Evolutionary conservation across 495 filamentous ascomycete genomes (phyloP), one percentile per base, ranked within the genome.

Genomic region (Alectoria sarmentosa): DNA sequence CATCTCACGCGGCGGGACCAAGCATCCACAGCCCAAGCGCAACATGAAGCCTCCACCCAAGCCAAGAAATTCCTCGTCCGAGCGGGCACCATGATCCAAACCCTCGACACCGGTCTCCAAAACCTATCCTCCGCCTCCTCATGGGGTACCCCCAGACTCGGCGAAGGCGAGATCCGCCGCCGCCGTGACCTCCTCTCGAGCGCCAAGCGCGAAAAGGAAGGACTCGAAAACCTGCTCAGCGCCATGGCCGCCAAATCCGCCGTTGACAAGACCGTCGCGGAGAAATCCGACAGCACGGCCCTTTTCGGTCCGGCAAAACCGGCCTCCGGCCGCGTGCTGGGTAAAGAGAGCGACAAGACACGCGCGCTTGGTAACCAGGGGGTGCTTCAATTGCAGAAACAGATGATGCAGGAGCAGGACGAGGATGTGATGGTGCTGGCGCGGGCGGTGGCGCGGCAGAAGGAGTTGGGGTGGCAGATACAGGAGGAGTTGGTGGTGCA

Each of bases 341-440:
- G 95, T 0, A 87, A 88, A 55, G 94, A 99, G 75, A 98, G 90
- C 49, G 90, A 91, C 64, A 80, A 82, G 64, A 98, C 94, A 55
- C 77, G 93, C 46, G 92, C 96, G 76, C 76, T 94, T 63, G 94
- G 96, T 72, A 99, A 99, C 70, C 76, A 84, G 38, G 94, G 92
- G 0, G 88, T 99, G 48, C 66, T 97, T 72, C 86, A 92, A 79
- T 73, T 98, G 71, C 92, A 97, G 74, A 77, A 82, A 65, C 85
- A 93, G 73, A 83, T 88, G 73, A 95, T 98, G 85, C 63, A 82
- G 46, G 86, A 92, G 68, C 94, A 99, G 75, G 94, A 99, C 69
- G 73, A 85, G 72, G 86, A 88, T 67, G 86, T 98, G 39, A 83
- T 88, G 65, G 83, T 86, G 69, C 74, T 98, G 72, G 80, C 83